Evolutionary conservation across 106 monocot species (phyloP).

Genomic region (Platanthera zijinensis): DNA sequence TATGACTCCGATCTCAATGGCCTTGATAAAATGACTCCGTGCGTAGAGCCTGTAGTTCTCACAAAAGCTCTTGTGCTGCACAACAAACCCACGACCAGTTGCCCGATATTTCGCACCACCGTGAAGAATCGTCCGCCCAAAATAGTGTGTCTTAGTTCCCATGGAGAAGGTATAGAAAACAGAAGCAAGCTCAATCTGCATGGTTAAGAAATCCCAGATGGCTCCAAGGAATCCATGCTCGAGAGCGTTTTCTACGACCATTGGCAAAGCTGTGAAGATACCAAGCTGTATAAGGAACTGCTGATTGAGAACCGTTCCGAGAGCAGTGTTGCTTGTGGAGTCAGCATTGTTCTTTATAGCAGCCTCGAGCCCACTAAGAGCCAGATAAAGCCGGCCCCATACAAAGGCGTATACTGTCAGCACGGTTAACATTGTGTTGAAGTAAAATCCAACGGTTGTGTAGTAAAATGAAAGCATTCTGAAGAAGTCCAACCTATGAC

Average conservation of each 20-base stretch:
- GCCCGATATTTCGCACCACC: constrained; percentile 92
- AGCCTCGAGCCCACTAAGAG: constrained; percentile 49
- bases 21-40: constrained; percentile 91
- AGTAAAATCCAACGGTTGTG: constrained; percentile 75
- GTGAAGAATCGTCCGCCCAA: constrained; percentile 73
- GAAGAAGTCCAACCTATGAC: constrained; percentile 88
- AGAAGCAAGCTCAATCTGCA: constrained; percentile 89
- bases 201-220: constrained; percentile 85
- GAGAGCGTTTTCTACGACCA: constrained; percentile 60
- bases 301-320: constrained; percentile 69
- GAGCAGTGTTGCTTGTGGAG: constrained; percentile 40
- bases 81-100: constrained; percentile 94
- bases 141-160: constrained; percentile 57
- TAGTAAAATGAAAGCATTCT: constrained; percentile 71
- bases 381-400: constrained; percentile 55
- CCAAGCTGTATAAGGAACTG: constrained; percentile 56
- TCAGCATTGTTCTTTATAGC: constrained; percentile 29
- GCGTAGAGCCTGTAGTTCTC: constrained; percentile 95
- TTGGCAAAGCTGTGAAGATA: constrained; percentile 58
- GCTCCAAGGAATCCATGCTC: constrained; percentile 67
- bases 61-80: constrained; percentile 85
- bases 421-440: constrained; percentile 69
- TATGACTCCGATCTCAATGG: constrained; percentile 87
- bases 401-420: constrained; percentile 55
- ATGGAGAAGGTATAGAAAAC: constrained; percentile 78